Evolutionary conservation across 108 stramenopile genomes (phyloP).

Genomic region (Conticribra guillardii): DNA sequence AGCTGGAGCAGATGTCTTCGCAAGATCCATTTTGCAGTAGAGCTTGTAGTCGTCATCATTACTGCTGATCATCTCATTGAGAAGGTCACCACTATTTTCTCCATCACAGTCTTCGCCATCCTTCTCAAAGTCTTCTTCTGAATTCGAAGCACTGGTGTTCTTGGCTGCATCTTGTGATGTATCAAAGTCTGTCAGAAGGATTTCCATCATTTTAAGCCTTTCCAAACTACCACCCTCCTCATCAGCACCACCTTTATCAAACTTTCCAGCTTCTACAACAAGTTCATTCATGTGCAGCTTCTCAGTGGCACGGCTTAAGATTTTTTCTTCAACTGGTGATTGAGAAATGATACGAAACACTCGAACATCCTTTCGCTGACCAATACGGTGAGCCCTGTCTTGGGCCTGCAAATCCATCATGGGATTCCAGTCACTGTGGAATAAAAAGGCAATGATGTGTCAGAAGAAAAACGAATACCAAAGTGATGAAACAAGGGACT

Average conservation of each 20-base stretch:
- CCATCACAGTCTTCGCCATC: slow-evolving; percentile 62
- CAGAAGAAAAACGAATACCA: not conserved
- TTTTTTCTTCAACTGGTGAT: slow-evolving; percentile 94
- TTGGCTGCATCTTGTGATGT: slow-evolving; percentile 51
- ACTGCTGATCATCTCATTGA: slow-evolving; percentile 90
- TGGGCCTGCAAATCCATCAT: slow-evolving; percentile 98
- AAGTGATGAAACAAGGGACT: not conserved
- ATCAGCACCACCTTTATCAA: slow-evolving; percentile 76
- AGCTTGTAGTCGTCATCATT: slow-evolving; percentile 89
- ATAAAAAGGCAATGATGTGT: slow-evolving; percentile 24
- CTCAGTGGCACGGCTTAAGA: slow-evolving; percentile 88
- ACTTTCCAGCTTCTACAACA: slow-evolving; percentile 96
- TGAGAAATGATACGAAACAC: slow-evolving; percentile 93
- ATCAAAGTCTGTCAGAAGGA: slow-evolving; percentile 83
- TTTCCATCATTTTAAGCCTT: slow-evolving; percentile 86
- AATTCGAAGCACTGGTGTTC: slow-evolving; percentile 30
- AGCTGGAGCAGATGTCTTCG: slow-evolving; percentile 32
- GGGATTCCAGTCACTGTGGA: slow-evolving; percentile 99
- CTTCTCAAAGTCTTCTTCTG: slow-evolving; percentile 63
- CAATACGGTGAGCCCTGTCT: slow-evolving; percentile 97
- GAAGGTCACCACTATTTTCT: slow-evolving; percentile 64
- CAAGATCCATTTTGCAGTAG: slow-evolving; percentile 81
- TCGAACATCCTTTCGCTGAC: slow-evolving; percentile 88
- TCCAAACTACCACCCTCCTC: slow-evolving; percentile 84
- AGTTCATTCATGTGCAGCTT: slow-evolving; percentile 94